These are phyloP conservation scores for Fusarium anguioides DNA, from an alignment of 2,329 filamentous ascomycete species.

Conservation along the genomic window DNA sequence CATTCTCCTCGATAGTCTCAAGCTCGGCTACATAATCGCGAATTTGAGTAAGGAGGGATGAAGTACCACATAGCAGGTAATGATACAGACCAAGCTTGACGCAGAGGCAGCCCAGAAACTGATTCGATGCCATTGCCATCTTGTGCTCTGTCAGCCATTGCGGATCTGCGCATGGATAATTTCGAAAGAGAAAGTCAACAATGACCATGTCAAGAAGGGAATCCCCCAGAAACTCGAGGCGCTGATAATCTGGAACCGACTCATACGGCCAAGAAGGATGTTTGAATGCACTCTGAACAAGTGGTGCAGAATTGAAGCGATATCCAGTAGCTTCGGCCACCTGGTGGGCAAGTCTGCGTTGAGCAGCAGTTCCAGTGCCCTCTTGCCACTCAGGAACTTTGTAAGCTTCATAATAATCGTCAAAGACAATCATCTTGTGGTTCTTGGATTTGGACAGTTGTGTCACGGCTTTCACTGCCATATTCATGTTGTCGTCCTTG, in stretches of 20 bases:
- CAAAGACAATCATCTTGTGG: conserved; percentile 76
- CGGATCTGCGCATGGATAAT: conserved; percentile 82
- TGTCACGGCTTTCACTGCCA: conserved; percentile 72
- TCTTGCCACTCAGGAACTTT: conserved; percentile 77
- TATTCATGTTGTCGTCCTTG: conserved; percentile 59
- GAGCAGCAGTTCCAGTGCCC: conserved; percentile 69
- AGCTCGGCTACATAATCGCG: conserved; percentile 69
- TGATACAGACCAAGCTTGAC: conserved; percentile 82
- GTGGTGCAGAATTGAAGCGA: conserved; percentile 76
- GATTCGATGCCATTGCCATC: conserved; percentile 99
- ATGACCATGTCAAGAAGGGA: conserved; percentile 87
- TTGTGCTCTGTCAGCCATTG: conserved; percentile 99
- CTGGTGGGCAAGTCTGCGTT: conserved; percentile 73
- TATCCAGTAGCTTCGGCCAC: conserved; percentile 70
- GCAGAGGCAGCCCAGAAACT: conserved; percentile 86
- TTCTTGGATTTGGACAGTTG: conserved; percentile 75
- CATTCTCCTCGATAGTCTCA: conserved; percentile 58
- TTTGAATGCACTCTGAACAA: conserved; percentile 86
- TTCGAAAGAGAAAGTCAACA: conserved; percentile 83
- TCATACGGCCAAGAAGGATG: conserved; percentile 89
- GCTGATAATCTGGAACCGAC: conserved; percentile 84
- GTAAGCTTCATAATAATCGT: conserved; percentile 79
- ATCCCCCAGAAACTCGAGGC: conserved; percentile 92
- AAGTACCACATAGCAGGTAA: conserved; percentile 71
- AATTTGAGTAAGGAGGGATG: conserved; percentile 56